These are phyloP conservation scores for Ustilago xerochloae DNA, from an alignment of 1,284 basidiomycete genomes.

Conservation along the genomic window DNA sequence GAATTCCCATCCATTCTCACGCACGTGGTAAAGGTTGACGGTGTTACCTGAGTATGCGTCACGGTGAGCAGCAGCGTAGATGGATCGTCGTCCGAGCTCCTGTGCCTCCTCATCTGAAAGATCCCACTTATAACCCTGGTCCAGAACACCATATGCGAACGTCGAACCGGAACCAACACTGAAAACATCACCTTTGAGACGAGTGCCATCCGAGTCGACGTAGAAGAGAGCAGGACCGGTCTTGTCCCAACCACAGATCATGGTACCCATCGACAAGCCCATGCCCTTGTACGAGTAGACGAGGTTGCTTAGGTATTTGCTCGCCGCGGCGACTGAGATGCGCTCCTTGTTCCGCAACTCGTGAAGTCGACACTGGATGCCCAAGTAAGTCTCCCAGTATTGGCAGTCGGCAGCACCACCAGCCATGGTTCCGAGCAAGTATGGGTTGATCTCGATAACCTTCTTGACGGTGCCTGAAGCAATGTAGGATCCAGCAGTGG, in stretches of 20 bases:
- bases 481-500: slow-evolving; percentile 95
- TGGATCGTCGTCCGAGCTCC: slow-evolving; percentile 91
- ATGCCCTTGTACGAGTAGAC: slow-evolving; percentile 99
- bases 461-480: slow-evolving; percentile 73
- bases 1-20: slow-evolving; percentile 80
- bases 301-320: slow-evolving; percentile 96
- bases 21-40: slow-evolving; percentile 94
- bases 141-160: slow-evolving; percentile 97
- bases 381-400: slow-evolving; percentile 82
- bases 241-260: slow-evolving; percentile 99
- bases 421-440: slow-evolving; percentile 97
- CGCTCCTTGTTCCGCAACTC: slow-evolving; percentile 97
- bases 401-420: slow-evolving; percentile 80
- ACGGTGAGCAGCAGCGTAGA: slow-evolving; percentile 92
- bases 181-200: slow-evolving; percentile 95
- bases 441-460: slow-evolving; percentile 99
- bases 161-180: slow-evolving; percentile 98
- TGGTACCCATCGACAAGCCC: slow-evolving; percentile 99
- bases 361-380: slow-evolving; percentile 95
- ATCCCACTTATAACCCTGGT: slow-evolving; percentile 96
- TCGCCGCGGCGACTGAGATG: slow-evolving; percentile 97
- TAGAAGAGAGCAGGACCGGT: slow-evolving; percentile 99
- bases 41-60: slow-evolving; percentile 94
- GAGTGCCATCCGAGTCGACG: slow-evolving; percentile 96
- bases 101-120: slow-evolving; percentile 92